Evolutionary conservation across 2,329 filamentous ascomycete species (phyloP).

Genomic region (Fusarium robinianum): DNA sequence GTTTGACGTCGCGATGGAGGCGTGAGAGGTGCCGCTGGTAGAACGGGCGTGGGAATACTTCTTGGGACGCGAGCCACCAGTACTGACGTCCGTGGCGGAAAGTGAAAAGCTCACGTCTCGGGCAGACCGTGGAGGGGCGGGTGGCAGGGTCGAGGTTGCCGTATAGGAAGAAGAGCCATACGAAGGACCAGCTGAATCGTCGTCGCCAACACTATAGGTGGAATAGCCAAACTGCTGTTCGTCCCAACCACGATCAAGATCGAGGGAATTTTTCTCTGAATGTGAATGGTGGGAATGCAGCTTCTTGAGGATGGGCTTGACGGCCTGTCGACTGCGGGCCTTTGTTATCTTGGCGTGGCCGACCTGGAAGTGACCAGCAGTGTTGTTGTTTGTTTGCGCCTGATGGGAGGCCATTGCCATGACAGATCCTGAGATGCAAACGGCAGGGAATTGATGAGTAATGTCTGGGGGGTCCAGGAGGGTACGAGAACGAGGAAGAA

Average conservation of each 20-base stretch:
- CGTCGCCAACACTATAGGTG: constrained; percentile 37
- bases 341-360: constrained; percentile 46
- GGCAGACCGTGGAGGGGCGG: constrained; percentile 23
- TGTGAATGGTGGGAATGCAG: constrained; percentile 51
- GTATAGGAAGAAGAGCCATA: constrained; percentile 20
- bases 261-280: constrained; percentile 66
- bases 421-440: constrained; percentile 9
- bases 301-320: constrained; percentile 68
- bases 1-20: constrained; percentile 58
- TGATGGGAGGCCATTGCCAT: constrained; percentile 36
- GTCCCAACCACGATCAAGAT: constrained; percentile 63
- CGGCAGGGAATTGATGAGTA: not conserved
- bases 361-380: constrained; percentile 31
- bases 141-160: constrained; percentile 29
- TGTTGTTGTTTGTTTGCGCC: no score
- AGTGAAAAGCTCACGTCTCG: constrained; percentile 55
- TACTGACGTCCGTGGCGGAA: constrained; percentile 42
- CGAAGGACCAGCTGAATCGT: constrained; percentile 28
- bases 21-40: constrained; percentile 61
- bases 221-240: constrained; percentile 51
- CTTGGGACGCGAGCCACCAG: constrained; percentile 36
- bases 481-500: constrained; percentile 1
- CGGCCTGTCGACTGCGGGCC: constrained; percentile 51
- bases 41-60: constrained; percentile 62
- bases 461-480: not conserved